A percentile compares a stretch with the other conserved stretches of the same genome.
These are phyloP conservation scores for Periglandula ipomoeae DNA, from an alignment of 2,329 filamentous ascomycete genomes.

Conservation along the genomic window DNA sequence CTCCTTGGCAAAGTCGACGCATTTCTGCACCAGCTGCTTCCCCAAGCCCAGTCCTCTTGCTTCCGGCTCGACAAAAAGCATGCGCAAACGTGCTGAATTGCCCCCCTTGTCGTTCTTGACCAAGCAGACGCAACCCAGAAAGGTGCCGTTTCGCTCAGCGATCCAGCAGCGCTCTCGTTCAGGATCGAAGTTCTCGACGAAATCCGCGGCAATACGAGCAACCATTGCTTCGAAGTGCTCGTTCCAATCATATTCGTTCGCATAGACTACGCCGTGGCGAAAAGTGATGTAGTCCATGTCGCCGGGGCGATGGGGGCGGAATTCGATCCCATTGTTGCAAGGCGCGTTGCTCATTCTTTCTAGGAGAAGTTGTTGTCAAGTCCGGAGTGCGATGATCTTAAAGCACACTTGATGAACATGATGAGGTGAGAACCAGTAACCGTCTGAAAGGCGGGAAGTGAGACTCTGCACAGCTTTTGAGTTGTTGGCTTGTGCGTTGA, in stretches of 20 bases:
- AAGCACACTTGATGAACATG: no score
- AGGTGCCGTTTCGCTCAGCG: constrained; percentile 14
- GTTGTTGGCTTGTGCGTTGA: no score
- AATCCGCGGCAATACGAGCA: constrained; percentile 16
- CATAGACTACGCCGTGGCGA: constrained; percentile 16
- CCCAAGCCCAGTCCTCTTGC: constrained; percentile 15
- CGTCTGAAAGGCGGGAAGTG: no score
- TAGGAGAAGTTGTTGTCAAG: neutral
- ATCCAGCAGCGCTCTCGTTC: constrained; percentile 19
- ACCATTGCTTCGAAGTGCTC: constrained; percentile 15
- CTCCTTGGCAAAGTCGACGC: constrained; percentile 13
- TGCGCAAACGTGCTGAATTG: constrained; percentile 15
- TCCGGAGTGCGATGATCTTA: no score
- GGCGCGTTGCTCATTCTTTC: neutral
- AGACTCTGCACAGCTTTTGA: no score
- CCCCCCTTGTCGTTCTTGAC: constrained; percentile 10
- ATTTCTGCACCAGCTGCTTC: constrained; percentile 9
- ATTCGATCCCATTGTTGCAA: constrained; percentile 1
- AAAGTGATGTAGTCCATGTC: constrained; percentile 16
- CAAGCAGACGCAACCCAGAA: constrained; percentile 18
- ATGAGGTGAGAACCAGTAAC: no score
- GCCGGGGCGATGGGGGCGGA: constrained; percentile 13
- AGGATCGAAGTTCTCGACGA: constrained; percentile 15
- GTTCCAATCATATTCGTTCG: constrained; percentile 12
- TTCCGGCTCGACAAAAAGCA: constrained; percentile 15